Conservation (phyloP, 441 rosid species). For the Erysimum cheiri region DNA sequence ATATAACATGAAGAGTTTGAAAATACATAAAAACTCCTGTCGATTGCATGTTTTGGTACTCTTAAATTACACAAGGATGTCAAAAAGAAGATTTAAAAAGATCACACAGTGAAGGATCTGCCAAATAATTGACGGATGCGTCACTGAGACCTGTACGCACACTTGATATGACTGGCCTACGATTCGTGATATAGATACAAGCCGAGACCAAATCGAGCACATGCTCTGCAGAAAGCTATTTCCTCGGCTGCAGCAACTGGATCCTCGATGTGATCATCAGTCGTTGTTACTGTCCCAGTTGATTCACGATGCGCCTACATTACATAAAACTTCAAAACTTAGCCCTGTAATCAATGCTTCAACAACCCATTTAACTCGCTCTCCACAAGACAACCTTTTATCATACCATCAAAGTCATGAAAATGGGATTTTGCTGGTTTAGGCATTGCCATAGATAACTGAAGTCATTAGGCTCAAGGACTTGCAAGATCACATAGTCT, state of each 20-base stretch:
- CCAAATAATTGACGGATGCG: background rate
- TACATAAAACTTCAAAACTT: constrained; percentile 11
- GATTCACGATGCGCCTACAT: constrained; percentile 96
- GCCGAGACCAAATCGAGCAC: constrained; percentile 97
- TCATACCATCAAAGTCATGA: background rate
- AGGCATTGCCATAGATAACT: constrained; percentile 17
- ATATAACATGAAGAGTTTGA: background rate
- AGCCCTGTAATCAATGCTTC: background rate
- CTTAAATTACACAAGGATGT: background rate
- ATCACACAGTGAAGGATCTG: constrained; percentile 14
- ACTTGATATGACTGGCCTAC: constrained; percentile 40
- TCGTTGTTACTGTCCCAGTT: constrained; percentile 72
- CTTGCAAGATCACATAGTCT: background rate
- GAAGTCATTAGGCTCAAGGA: background rate
- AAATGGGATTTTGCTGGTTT: background rate
- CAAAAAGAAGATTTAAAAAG: background rate
- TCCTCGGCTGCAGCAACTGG: constrained; percentile 94
- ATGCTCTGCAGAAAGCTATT: constrained; percentile 92
- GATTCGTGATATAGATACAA: constrained; percentile 87
- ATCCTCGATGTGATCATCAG: constrained; percentile 55
- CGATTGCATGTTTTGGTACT: constrained; percentile 11
- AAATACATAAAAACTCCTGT: constrained; percentile 17
- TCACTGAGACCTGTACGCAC: background rate
- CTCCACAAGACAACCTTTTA: background rate
- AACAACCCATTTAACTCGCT: constrained; percentile 1